phyloP scores from a whole-genome alignment of 345 rosid species.

The Reutealis trisperma region DNA sequence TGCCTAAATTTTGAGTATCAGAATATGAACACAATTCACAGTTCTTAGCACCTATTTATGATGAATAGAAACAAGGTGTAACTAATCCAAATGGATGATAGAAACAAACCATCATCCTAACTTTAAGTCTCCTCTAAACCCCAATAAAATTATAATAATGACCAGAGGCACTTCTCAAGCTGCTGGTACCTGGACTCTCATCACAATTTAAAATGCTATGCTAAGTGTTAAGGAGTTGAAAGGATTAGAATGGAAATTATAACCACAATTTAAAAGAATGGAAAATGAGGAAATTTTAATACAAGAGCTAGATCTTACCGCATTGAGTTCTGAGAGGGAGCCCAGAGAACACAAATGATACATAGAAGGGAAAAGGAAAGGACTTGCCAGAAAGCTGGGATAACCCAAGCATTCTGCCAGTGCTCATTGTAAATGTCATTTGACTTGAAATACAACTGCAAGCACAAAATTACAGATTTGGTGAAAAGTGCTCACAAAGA shows the following conservation, averaged over 20 bases:
- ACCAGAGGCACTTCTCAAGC: not conserved
- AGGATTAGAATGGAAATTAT: not conserved
- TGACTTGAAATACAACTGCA: constrained; percentile 93
- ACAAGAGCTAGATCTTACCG: constrained; percentile 49
- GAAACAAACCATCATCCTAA: not conserved
- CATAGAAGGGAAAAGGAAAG: constrained; percentile 81
- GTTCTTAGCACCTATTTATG: not conserved
- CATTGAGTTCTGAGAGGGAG: constrained; percentile 84
- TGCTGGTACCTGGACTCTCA: not conserved
- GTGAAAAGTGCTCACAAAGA: not conserved
- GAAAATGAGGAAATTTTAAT: not conserved
- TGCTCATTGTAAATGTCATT: constrained; percentile 82
- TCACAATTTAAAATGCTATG: not conserved
- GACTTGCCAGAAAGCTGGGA: constrained; percentile 95
- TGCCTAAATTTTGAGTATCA: not conserved
- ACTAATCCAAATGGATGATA: not conserved
- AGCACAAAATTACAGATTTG: constrained; percentile 11
- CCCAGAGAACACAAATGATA: constrained; percentile 88
- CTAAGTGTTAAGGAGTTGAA: not conserved
- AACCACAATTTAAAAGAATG: not conserved
- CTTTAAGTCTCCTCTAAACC: not conserved
- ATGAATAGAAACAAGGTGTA: not conserved
- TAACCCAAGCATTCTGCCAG: constrained; percentile 96
- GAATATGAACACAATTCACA: not conserved
- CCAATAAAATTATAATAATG: not conserved